A percentile compares a stretch with the other conserved stretches of the same genome.
Evolutionary conservation across 345 rosid species (phyloP).

Genomic region (Lumnitzera racemosa): DNA sequence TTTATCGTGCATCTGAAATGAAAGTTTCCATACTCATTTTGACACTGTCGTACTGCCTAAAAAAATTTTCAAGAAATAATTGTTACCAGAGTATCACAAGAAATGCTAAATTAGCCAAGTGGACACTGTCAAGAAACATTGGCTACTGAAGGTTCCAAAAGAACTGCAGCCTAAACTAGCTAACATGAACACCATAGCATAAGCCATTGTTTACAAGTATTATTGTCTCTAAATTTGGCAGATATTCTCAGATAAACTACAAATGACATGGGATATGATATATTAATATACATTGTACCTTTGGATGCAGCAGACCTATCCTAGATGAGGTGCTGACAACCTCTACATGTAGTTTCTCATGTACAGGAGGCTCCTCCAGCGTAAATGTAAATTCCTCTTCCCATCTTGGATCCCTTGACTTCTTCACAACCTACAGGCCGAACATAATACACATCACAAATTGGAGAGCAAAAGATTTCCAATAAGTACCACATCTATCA

Average conservation of each 20-base stretch:
- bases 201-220: not conserved
- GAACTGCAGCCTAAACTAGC: too few relatives aligned
- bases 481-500: too few relatives aligned
- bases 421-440: slow-evolving; percentile 52
- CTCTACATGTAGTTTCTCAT: slow-evolving; percentile 74
- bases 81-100: too few relatives aligned
- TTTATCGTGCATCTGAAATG: too few relatives aligned
- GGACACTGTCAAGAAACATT: too few relatives aligned
- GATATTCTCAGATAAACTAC: not conserved
- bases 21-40: too few relatives aligned
- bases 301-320: slow-evolving; percentile 78
- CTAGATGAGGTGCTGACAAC: slow-evolving; percentile 73
- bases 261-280: not conserved
- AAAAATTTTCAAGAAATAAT: too few relatives aligned
- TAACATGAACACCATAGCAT: too few relatives aligned
- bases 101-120: too few relatives aligned
- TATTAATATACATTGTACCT: slow-evolving; percentile 36
- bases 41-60: too few relatives aligned
- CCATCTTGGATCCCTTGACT: slow-evolving; percentile 96
- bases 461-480: not conserved
- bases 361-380: slow-evolving; percentile 70
- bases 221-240: not conserved
- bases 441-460: slow-evolving; percentile 4
- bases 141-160: too few relatives aligned
- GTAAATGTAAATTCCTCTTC: slow-evolving; percentile 69